Conservation (phyloP, 768 basidiomycete genomes). For the Pleurotus citrinopileatus region DNA sequence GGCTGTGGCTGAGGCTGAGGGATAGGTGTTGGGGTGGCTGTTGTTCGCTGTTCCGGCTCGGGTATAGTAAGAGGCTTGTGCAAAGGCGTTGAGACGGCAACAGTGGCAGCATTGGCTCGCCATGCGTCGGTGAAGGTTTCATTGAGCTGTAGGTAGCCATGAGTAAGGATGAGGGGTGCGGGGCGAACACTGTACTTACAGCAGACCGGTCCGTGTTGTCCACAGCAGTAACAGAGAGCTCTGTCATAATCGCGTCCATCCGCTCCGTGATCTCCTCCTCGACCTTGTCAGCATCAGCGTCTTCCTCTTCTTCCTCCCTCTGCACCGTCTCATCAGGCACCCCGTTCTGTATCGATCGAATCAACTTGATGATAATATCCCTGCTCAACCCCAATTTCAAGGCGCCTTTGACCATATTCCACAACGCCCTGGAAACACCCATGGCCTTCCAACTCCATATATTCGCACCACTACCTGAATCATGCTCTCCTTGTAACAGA, state of each 20-base stretch:
- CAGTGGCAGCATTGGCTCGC: constrained; percentile 51
- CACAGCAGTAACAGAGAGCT: neutral
- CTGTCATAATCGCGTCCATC: neutral
- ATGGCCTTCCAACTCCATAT: constrained; percentile 79
- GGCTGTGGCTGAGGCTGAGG: constrained; percentile 6
- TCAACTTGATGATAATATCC: constrained; percentile 57
- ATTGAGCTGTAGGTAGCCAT: constrained; percentile 38
- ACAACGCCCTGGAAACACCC: constrained; percentile 67
- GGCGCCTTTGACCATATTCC: constrained; percentile 68
- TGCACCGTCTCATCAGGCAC: constrained; percentile 38
- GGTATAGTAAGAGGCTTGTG: constrained; percentile 4
- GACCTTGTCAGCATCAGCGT: constrained; percentile 22
- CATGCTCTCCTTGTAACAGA: constrained; percentile 52
- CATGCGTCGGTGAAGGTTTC: constrained; percentile 61
- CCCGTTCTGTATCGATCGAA: constrained; percentile 57
- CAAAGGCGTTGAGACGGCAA: constrained; percentile 14
- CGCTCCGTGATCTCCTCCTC: constrained; percentile 16
- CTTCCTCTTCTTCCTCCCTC: constrained; percentile 29
- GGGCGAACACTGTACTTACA: constrained; percentile 13
- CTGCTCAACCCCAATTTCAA: constrained; percentile 58
- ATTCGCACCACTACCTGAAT: constrained; percentile 54
- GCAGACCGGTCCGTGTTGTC: constrained; percentile 1
- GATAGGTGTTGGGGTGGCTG: constrained; percentile 9
- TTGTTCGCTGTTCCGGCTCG: constrained; percentile 13
- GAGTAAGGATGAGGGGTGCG: neutral